Percentiles rank a stretch among this genome's conserved stretches.
phyloP scores from a whole-genome alignment of 371 early-diverging fungal genomes.

The Lichtheimia ramosa region DNA sequence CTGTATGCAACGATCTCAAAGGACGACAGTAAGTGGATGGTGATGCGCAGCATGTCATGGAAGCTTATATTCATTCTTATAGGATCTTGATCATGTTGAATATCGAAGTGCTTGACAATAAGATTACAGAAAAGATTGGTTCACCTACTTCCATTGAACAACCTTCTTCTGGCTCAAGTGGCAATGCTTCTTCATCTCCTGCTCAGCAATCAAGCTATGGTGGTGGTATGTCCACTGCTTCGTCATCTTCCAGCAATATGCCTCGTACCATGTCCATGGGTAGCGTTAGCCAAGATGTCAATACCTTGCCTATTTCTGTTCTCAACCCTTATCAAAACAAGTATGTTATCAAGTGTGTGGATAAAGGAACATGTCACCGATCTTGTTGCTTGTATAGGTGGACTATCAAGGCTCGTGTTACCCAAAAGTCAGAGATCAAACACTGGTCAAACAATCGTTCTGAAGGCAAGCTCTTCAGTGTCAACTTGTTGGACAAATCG shows the following conservation, averaged over 20 bases:
- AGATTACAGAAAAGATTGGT: conserved; percentile 43
- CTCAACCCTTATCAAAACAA: conserved; percentile 81
- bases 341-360: conserved; percentile 23
- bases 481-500: conserved; percentile 84
- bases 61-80: not conserved
- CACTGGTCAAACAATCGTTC: conserved; percentile 78
- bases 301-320: conserved; percentile 51
- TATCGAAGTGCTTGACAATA: conserved; percentile 39
- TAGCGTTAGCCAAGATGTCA: not conserved
- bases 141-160: conserved; percentile 36
- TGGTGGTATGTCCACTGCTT: not conserved
- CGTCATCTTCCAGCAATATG: not conserved
- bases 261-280: no score
- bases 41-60: conserved; percentile 9
- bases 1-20: conserved; percentile 52
- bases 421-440: conserved; percentile 81
- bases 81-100: conserved; percentile 62
- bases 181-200: conserved; percentile 5
- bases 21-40: conserved; percentile 49
- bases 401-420: conserved; percentile 91
- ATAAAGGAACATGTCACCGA: not conserved
- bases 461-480: conserved; percentile 89
- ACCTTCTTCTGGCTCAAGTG: not conserved
- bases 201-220: conserved; percentile 8
- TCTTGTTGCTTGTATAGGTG: conserved; percentile 47